These are phyloP conservation scores for Balakata baccata DNA, from an alignment of 345 rosid species.

Conservation along the genomic window DNA sequence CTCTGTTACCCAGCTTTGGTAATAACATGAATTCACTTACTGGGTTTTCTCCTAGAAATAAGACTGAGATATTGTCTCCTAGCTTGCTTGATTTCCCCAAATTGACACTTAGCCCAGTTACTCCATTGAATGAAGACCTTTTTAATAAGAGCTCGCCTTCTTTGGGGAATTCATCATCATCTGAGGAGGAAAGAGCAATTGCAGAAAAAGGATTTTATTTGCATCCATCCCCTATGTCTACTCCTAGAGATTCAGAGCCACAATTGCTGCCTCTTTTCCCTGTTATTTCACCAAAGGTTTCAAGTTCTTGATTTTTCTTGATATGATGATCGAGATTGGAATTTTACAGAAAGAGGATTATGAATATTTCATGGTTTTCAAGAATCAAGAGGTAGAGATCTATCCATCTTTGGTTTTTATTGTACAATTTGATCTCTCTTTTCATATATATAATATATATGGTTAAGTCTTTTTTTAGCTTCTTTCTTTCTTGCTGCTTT, in stretches of 20 bases:
- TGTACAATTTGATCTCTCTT: conserved; percentile 48
- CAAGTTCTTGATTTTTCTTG: conserved; percentile 16
- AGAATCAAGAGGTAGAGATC: conserved; percentile 19
- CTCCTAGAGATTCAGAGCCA: conserved; percentile 35
- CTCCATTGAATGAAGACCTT: conserved; percentile 73
- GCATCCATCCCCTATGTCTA: conserved; percentile 41
- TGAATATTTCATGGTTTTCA: conserved; percentile 14
- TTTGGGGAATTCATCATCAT: conserved; percentile 37
- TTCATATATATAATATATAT: conserved; percentile 22
- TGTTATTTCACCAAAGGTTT: conserved; percentile 31
- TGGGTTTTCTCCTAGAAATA: conserved; percentile 60
- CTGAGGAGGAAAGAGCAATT: conserved; percentile 30
- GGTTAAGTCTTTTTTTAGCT: conserved; percentile 26
- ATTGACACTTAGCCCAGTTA: conserved; percentile 79
- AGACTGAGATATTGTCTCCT: conserved; percentile 74
- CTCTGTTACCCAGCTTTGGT: conserved; percentile 48
- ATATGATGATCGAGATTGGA: neutral
- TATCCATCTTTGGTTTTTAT: conserved; percentile 27
- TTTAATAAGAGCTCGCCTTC: conserved; percentile 61
- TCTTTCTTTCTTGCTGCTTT: neutral
- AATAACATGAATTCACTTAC: conserved; percentile 15
- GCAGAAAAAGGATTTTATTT: conserved; percentile 41
- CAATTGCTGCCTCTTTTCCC: conserved; percentile 41
- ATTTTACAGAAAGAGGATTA: too few species aligned
- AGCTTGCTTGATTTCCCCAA: conserved; percentile 90